These are phyloP conservation scores for Parietaria judaica DNA, from an alignment of 306 rosid genomes.

Conservation along the genomic window DNA sequence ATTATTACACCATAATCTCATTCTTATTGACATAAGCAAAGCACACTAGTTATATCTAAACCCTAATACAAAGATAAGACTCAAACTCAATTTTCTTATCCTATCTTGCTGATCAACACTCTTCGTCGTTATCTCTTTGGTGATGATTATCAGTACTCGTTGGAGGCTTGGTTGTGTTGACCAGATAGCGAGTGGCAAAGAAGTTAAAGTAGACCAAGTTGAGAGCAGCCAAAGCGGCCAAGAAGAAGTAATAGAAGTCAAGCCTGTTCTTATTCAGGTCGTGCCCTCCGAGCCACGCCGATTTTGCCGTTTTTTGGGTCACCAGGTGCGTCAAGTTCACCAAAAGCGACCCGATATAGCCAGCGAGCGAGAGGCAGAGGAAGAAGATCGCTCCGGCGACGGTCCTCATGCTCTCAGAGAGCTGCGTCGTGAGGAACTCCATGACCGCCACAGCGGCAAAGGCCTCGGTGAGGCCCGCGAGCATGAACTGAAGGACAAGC, in stretches of 20 bases:
- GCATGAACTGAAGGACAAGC: slow-evolving; percentile 51
- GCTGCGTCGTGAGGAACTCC: slow-evolving; percentile 59
- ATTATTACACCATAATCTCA: too few relatives aligned
- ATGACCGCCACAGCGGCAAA: slow-evolving; percentile 56
- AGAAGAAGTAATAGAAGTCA: slow-evolving; percentile 45
- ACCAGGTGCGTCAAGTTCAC: slow-evolving; percentile 33
- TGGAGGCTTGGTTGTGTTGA: background rate
- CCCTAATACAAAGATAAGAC: too few relatives aligned
- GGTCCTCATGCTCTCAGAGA: slow-evolving; percentile 75
- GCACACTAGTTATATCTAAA: too few relatives aligned
- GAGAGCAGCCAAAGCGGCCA: slow-evolving; percentile 41
- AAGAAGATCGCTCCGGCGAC: slow-evolving; percentile 72
- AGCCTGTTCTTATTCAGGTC: slow-evolving; percentile 51
- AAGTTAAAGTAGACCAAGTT: slow-evolving; percentile 52
- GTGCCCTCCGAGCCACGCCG: slow-evolving; percentile 59
- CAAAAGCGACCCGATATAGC: slow-evolving; percentile 45
- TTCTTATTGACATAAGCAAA: too few relatives aligned
- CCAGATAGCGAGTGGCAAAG: slow-evolving; percentile 37
- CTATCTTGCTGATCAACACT: background rate
- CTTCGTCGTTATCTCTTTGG: slow-evolving; percentile 15
- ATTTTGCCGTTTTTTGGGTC: slow-evolving; percentile 25
- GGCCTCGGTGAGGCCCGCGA: slow-evolving; percentile 60
- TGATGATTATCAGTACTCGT: background rate
- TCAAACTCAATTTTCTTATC: too few relatives aligned
- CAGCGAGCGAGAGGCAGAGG: slow-evolving; percentile 51